phyloP scores from a whole-genome alignment of 371 early-diverging fungal species.

The Rhizopus sp. region DNA sequence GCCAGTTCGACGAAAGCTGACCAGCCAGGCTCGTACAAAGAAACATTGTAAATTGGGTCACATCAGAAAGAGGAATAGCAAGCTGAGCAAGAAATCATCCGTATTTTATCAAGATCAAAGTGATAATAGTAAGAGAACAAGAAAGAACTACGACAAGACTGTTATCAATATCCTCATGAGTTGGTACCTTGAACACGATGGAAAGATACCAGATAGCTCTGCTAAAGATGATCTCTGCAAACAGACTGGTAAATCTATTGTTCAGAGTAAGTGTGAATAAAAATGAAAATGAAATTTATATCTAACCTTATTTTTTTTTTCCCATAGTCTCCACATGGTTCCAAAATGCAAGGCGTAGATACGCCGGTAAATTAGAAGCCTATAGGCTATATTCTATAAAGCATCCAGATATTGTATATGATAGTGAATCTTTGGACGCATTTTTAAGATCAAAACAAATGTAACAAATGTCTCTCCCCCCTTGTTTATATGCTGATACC shows the following conservation, averaged over 20 bases:
- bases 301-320: background rate
- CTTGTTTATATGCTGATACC: background rate
- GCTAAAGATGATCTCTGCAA: constrained; percentile 25
- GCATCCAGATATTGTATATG: constrained; percentile 30
- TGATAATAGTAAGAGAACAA: constrained; percentile 22
- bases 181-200: constrained; percentile 36
- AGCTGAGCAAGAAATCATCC: background rate
- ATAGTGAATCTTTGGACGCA: constrained; percentile 28
- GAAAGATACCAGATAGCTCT: constrained; percentile 29
- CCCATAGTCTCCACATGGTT: constrained; percentile 46
- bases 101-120: constrained; percentile 8
- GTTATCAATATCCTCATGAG: constrained; percentile 36
- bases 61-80: background rate
- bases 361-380: constrained; percentile 28
- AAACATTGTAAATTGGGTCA: background rate
- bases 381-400: constrained; percentile 19
- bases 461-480: background rate
- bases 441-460: constrained; percentile 13
- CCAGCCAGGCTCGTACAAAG: background rate
- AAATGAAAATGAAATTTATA: background rate
- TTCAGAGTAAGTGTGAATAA: constrained; percentile 30
- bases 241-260: constrained; percentile 26
- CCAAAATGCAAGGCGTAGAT: constrained; percentile 44
- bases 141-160: constrained; percentile 37
- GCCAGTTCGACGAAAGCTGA: background rate